Percentiles rank a stretch among this genome's conserved stretches.
Evolutionary conservation across 164 flowering plant genomes (phyloP).

Genomic region (Santalum album): DNA sequence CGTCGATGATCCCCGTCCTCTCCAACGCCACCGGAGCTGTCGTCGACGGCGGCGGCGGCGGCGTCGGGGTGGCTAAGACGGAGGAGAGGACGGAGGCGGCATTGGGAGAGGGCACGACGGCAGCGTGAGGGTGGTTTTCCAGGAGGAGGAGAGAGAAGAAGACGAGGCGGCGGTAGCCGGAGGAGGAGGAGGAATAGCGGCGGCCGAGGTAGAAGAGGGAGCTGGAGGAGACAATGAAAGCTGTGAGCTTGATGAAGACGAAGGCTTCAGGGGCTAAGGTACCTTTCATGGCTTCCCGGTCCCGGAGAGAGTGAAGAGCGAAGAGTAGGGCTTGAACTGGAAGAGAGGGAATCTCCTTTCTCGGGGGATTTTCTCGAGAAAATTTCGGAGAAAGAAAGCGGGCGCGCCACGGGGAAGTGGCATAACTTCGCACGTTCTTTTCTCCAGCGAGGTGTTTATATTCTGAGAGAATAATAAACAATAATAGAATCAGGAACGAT

Average conservation of each 20-base stretch:
- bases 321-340: too few relatives aligned
- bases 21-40: slow-evolving; percentile 16
- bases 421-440: too few relatives aligned
- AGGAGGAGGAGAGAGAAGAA: slow-evolving; percentile 10
- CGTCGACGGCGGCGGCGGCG: slow-evolving; percentile 9
- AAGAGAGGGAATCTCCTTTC: too few relatives aligned
- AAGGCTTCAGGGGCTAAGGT: slow-evolving; percentile 10
- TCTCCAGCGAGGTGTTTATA: too few relatives aligned
- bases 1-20: slow-evolving; percentile 37
- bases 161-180: slow-evolving; percentile 16
- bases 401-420: too few relatives aligned
- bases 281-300: slow-evolving; percentile 13
- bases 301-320: background rate
- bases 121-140: slow-evolving; percentile 5
- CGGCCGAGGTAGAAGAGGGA: slow-evolving; percentile 27
- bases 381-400: too few relatives aligned
- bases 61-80: background rate
- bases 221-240: slow-evolving; percentile 22
- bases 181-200: slow-evolving; percentile 12
- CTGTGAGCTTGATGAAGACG: slow-evolving; percentile 20
- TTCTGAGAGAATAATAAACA: too few relatives aligned
- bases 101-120: slow-evolving; percentile 10
- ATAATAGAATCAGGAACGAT: too few relatives aligned
- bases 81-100: background rate
- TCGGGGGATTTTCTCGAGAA: too few relatives aligned